These are phyloP conservation scores for Claviceps fusiformis DNA, from an alignment of 2,329 filamentous ascomycete species.

Conservation along the genomic window DNA sequence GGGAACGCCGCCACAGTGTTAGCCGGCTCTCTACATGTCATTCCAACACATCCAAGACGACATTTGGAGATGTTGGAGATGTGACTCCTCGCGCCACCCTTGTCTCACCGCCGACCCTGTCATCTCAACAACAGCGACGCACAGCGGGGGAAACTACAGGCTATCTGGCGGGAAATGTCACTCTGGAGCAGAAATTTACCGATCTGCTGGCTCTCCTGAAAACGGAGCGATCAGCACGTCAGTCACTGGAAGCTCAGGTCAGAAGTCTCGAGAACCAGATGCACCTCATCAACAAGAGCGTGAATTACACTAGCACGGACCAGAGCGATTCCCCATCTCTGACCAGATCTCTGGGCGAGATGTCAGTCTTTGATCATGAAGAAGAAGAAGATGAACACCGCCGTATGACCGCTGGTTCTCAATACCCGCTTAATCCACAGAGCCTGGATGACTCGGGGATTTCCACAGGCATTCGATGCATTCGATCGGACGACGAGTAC, in stretches of 20 bases:
- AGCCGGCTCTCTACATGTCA: slow-evolving; percentile 21
- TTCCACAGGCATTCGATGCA: slow-evolving; percentile 15
- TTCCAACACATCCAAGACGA: slow-evolving; percentile 28
- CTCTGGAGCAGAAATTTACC: slow-evolving; percentile 31
- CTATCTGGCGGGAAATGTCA: slow-evolving; percentile 19
- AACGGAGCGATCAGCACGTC: slow-evolving; percentile 41
- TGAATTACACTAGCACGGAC: slow-evolving; percentile 8
- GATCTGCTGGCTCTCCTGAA: slow-evolving; percentile 39
- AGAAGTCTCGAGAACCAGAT: slow-evolving; percentile 37
- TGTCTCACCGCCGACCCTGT: slow-evolving; percentile 22
- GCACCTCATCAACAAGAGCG: slow-evolving; percentile 30
- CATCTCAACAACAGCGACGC: slow-evolving; percentile 21
- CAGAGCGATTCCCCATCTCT: slow-evolving; percentile 19
- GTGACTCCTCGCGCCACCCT: slow-evolving; percentile 25
- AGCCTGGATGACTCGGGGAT: slow-evolving; percentile 23
- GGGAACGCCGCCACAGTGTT: slow-evolving; percentile 1
- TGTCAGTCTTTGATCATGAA: slow-evolving; percentile 30
- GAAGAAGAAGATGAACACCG: slow-evolving; percentile 20
- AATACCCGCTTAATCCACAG: not conserved
- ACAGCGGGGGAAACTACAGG: slow-evolving; percentile 14
- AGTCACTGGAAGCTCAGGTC: slow-evolving; percentile 42
- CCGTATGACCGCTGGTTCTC: not conserved
- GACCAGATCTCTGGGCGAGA: slow-evolving; percentile 22
- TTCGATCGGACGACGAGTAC: slow-evolving; percentile 26
- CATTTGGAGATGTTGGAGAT: slow-evolving; percentile 33